phyloP scores from a whole-genome alignment of 208 protist genomes.

The Balamuthia mandrillaris region DNA sequence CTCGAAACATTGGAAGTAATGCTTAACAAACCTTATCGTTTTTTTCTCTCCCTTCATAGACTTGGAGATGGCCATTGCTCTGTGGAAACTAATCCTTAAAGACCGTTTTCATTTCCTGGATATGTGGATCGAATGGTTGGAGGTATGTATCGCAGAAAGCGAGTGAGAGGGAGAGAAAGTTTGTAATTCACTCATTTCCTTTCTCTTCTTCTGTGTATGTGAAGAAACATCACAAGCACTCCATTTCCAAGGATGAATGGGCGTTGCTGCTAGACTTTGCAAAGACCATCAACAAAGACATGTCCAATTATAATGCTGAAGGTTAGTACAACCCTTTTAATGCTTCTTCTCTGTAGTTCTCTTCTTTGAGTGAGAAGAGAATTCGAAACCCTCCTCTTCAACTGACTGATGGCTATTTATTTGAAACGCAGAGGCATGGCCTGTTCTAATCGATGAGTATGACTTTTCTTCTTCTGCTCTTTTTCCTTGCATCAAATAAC shows the following conservation, averaged over 20 bases:
- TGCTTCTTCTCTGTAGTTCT: no score
- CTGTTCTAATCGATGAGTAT: constrained; percentile 48
- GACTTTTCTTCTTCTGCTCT: no score
- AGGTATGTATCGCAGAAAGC: neutral
- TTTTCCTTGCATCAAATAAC: no score
- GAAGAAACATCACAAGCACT: constrained; percentile 30
- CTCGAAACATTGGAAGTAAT: no score
- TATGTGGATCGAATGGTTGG: constrained; percentile 33
- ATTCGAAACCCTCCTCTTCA: neutral
- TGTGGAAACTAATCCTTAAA: constrained; percentile 40
- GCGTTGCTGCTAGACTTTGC: constrained; percentile 41
- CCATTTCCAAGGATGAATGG: constrained; percentile 50
- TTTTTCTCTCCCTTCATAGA: neutral
- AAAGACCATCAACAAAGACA: constrained; percentile 30
- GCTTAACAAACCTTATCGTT: neutral
- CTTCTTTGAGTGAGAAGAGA: no score
- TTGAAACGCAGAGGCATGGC: constrained; percentile 42
- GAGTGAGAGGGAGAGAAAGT: neutral
- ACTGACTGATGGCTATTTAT: neutral
- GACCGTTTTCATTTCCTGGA: constrained; percentile 16
- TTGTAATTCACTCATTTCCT: neutral
- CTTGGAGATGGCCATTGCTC: constrained; percentile 23
- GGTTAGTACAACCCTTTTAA: neutral
- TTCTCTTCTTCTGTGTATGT: neutral
- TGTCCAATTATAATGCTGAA: constrained; percentile 46